These are phyloP conservation scores for Nannochloropsis gaditana DNA, from an alignment of 108 stramenopile species.

Conservation along the genomic window DNA sequence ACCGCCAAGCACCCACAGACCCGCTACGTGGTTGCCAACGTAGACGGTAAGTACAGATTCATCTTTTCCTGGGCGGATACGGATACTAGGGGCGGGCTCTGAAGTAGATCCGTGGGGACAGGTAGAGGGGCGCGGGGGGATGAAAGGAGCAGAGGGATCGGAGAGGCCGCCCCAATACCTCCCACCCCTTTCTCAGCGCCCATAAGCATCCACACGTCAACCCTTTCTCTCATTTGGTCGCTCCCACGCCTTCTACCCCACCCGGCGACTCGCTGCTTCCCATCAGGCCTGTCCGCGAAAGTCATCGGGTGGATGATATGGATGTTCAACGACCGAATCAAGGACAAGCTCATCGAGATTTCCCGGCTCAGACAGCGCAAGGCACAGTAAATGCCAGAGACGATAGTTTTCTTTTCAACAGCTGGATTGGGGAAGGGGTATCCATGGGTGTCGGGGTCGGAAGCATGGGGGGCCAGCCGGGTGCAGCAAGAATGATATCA, in stretches of 20 bases:
- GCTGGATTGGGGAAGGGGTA: no score
- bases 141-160: neutral
- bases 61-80: neutral
- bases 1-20: neutral
- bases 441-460: no score
- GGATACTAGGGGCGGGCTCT: neutral
- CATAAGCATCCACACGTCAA: neutral
- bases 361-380: no score
- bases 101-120: neutral
- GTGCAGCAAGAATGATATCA: no score
- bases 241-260: neutral
- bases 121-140: neutral
- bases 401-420: no score
- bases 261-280: neutral
- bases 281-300: neutral
- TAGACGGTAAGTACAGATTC: neutral
- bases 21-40: slow-evolving; percentile 24
- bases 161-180: neutral
- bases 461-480: no score
- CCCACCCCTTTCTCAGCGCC: neutral
- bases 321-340: neutral
- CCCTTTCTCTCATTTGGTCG: neutral
- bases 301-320: neutral
- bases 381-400: no score
- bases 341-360: neutral